Percentiles rank a stretch among this genome's conserved stretches.
Evolutionary conservation across 805 yeast species (phyloP).

Genomic region (Ogataea degrootiae): DNA sequence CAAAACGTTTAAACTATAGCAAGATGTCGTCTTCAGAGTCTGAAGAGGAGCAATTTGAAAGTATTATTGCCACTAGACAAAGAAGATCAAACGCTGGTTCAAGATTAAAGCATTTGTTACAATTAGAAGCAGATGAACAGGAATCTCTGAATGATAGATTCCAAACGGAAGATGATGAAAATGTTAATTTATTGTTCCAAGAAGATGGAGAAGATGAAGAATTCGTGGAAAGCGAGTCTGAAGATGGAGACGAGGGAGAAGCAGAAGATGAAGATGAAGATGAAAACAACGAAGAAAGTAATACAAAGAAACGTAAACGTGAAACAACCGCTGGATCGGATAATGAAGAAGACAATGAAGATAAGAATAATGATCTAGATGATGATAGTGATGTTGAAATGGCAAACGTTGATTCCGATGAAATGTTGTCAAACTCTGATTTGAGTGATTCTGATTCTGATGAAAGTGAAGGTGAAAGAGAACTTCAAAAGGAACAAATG

Average conservation of each 20-base stretch:
- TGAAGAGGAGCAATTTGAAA: conserved; percentile 38
- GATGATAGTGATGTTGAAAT: conserved; percentile 28
- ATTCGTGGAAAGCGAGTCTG: conserved; percentile 30
- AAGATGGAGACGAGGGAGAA: conserved; percentile 27
- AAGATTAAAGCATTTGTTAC: conserved; percentile 65
- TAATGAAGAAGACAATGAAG: conserved; percentile 19
- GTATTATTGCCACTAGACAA: conserved; percentile 68
- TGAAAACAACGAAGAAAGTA: conserved; percentile 13
- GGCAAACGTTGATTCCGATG: conserved; percentile 35
- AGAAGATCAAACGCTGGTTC: conserved; percentile 90
- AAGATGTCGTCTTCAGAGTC: conserved; percentile 10
- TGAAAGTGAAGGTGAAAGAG: conserved; percentile 48
- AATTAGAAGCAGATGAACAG: conserved; percentile 49
- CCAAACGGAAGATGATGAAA: conserved; percentile 64
- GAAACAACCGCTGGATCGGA: background rate
- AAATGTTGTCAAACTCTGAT: conserved; percentile 53
- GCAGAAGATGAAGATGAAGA: conserved; percentile 28
- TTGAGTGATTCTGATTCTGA: conserved; percentile 47
- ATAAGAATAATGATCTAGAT: conserved; percentile 14
- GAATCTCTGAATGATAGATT: conserved; percentile 7
- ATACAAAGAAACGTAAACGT: conserved; percentile 20
- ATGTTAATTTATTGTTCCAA: conserved; percentile 64
- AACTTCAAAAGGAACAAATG: conserved; percentile 29
- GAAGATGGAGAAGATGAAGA: conserved; percentile 57
- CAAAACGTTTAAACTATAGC: too few species aligned